phyloP scores from a whole-genome alignment of 768 basidiomycete species.

The Mycena galericulata region DNA sequence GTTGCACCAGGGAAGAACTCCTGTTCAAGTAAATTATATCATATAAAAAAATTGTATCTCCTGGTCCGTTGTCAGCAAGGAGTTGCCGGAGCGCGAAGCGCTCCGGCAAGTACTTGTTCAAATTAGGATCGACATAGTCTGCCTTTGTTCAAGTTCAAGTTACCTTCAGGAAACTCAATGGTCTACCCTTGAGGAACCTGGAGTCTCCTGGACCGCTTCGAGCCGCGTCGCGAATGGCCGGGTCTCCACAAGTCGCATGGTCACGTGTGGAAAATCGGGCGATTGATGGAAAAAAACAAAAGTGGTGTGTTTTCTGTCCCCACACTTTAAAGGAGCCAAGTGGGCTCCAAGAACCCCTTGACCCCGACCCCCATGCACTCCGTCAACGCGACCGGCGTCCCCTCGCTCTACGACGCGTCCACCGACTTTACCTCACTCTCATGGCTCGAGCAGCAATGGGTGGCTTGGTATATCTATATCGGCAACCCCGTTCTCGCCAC shows the following conservation, averaged over 20 bases:
- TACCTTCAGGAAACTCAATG: no score
- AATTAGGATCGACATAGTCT: no score
- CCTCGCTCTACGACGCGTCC: conserved; percentile 50
- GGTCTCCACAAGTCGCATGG: background rate
- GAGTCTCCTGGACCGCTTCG: background rate
- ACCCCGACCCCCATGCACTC: conserved; percentile 48
- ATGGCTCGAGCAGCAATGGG: conserved; percentile 87
- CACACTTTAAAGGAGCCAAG: background rate
- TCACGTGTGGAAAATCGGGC: background rate
- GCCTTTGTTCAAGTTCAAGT: no score
- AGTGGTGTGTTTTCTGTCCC: conserved; percentile 10
- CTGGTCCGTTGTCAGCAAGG: no score
- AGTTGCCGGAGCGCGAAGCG: no score
- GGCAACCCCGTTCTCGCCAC: conserved; percentile 94
- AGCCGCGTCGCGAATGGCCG: background rate
- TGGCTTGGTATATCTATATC: conserved; percentile 85
- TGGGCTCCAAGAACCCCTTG: background rate
- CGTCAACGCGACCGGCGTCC: conserved; percentile 54
- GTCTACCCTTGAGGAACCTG: no score
- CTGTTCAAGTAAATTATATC: no score
- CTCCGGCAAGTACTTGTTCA: no score
- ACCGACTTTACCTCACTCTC: conserved; percentile 71
- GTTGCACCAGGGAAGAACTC: no score
- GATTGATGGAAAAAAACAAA: background rate
- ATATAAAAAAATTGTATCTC: no score